A percentile compares a stretch with the other conserved stretches of the same genome.
phyloP scores from a whole-genome alignment of 208 protist genomes.

The Giardia muris region DNA sequence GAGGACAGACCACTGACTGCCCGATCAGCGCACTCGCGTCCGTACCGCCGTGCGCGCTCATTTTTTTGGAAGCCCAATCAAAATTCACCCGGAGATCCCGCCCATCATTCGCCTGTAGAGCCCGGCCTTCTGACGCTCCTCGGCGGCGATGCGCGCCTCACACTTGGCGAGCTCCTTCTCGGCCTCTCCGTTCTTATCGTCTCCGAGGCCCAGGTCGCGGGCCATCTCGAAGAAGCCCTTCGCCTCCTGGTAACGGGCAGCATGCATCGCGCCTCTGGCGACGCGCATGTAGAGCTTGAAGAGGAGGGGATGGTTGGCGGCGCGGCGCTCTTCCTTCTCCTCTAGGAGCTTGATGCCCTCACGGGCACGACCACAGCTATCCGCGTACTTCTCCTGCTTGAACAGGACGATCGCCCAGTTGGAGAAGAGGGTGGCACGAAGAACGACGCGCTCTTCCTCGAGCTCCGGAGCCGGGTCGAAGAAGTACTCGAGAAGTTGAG shows the following conservation, averaged over 20 bases:
- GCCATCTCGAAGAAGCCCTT: background rate
- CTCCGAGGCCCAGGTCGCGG: background rate
- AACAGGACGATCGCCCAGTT: background rate
- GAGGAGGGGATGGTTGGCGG: background rate
- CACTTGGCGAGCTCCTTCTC: background rate
- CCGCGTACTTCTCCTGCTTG: background rate
- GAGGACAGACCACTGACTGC: no score
- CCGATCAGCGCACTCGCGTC: no score
- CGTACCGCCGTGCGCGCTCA: no score
- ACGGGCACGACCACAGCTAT: background rate
- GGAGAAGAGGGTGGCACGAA: background rate
- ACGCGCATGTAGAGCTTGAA: background rate
- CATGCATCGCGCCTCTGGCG: background rate
- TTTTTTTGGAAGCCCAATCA: no score
- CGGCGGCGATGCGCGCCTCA: background rate
- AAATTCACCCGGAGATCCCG: background rate
- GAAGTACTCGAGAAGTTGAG: conserved; percentile 8
- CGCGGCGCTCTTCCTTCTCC: background rate
- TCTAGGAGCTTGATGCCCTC: background rate
- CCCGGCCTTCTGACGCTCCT: background rate
- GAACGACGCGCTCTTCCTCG: background rate
- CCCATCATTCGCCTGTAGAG: background rate
- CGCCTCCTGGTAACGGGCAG: background rate
- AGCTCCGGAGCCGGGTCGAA: background rate
- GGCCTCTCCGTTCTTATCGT: background rate